Evolutionary conservation across 2,329 filamentous ascomycete genomes (phyloP).

Genomic region (Curvularia verruculosa): DNA sequence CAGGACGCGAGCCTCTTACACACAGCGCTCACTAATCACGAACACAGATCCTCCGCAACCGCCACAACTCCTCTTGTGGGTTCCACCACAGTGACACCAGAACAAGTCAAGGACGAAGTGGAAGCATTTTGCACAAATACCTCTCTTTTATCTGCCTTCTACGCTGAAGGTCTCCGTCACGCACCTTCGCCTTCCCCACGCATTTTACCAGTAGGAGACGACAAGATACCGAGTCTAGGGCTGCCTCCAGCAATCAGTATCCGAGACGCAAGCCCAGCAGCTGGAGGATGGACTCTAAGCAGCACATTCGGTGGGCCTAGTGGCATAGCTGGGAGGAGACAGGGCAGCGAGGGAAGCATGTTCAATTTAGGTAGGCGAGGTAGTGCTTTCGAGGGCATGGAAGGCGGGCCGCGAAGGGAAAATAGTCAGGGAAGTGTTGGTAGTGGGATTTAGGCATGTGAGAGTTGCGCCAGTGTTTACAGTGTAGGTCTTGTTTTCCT

Average conservation of each 20-base stretch:
- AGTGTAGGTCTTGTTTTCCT: not conserved
- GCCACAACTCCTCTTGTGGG: slow-evolving; percentile 13
- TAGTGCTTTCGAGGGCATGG: slow-evolving; percentile 28
- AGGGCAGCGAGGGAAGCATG: slow-evolving; percentile 39
- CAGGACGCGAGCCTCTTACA: slow-evolving; percentile 45
- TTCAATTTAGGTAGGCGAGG: slow-evolving; percentile 27
- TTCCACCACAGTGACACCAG: slow-evolving; percentile 32
- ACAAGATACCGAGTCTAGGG: slow-evolving; percentile 52
- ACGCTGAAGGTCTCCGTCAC: slow-evolving; percentile 46
- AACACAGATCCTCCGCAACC: slow-evolving; percentile 20
- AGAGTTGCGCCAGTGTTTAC: not conserved
- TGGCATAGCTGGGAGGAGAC: slow-evolving; percentile 39
- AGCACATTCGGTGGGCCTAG: slow-evolving; percentile 26
- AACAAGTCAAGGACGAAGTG: slow-evolving; percentile 54
- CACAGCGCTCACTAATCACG: slow-evolving; percentile 36
- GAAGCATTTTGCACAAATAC: slow-evolving; percentile 53
- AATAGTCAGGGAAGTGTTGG: slow-evolving; percentile 35
- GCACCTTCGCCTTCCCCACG: slow-evolving; percentile 50
- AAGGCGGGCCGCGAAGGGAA: slow-evolving; percentile 25
- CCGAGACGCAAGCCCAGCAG: slow-evolving; percentile 41
- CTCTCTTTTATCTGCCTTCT: slow-evolving; percentile 51
- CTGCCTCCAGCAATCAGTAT: slow-evolving; percentile 51
- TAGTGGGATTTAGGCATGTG: not conserved
- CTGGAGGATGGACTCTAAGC: slow-evolving; percentile 34
- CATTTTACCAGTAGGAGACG: slow-evolving; percentile 42